Evolutionary conservation across 1,139 yeast genomes (phyloP), one percentile per base, ranked within the genome.

Genomic region (Meyerozyma sp.): DNA sequence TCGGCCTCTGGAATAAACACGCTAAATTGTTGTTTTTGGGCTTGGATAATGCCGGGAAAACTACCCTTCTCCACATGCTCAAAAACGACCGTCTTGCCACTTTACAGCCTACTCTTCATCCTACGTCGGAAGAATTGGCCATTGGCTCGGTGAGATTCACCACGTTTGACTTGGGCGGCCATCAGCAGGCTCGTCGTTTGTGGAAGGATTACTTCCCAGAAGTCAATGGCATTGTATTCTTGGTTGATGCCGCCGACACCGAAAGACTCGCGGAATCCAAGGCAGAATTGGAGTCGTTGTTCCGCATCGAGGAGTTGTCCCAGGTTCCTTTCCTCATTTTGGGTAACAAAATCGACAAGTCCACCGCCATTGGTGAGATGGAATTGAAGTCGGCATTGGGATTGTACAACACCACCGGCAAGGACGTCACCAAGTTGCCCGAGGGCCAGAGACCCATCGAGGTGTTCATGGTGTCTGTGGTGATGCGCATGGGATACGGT

Each of bases 131-230:
- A 70, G 99, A 93, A 66, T 79, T 93, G 57, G 94, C 98, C 48
- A 93, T 93, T 59, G 98, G 98, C 52, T 85, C 87, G 54, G 95
- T 93, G 51, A 85, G 93, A 66, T 93, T 93, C 77, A 93, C 99
- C 49, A 94, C 98, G 36, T 93, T 93, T 58, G 99, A 93, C 68
- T 78, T 93, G 59, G 99, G 99, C 66, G 99, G 99, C 37, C 98
- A 93, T 74, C 84, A 81, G 65, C 97, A 91, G 70, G 98, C 98
- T 40, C 91, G 99, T 73, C 89, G 98, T 71, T 82, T 93, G 62
- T 93, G 99, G 99, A 91, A 90, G 66, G 98, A 93, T 66, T 93
- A 93, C 68, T 93, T 94, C 83, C 99, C 98, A 44, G 98, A 93
- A 69, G 98, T 93, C 45, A 87, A 90, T 66, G 98, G 98, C 43